These are phyloP conservation scores for Leucosporidium creatinivorum DNA, from an alignment of 768 basidiomycete species.

Conservation along the genomic window DNA sequence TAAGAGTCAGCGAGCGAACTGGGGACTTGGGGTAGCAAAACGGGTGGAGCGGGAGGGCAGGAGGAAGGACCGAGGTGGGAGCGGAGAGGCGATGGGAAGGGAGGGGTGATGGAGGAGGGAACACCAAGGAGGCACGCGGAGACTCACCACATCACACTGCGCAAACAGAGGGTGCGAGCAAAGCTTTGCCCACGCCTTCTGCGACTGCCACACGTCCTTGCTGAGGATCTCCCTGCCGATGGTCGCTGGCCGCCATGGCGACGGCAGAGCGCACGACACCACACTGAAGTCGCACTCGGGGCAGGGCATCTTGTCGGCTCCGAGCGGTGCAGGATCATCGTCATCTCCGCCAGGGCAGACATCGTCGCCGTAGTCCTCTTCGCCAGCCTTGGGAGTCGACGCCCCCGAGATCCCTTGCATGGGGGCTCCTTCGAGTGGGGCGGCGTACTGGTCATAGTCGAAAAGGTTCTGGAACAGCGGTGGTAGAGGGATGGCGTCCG, in stretches of 20 bases:
- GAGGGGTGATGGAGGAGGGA: too few relatives aligned
- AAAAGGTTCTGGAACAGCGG: conserved; percentile 17
- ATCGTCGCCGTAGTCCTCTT: conserved; percentile 12
- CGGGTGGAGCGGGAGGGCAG: too few relatives aligned
- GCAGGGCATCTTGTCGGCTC: conserved; percentile 20
- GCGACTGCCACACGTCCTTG: conserved; percentile 25
- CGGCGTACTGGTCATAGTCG: not conserved
- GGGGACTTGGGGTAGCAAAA: too few relatives aligned
- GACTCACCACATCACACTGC: conserved; percentile 21
- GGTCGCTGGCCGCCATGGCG: conserved; percentile 31
- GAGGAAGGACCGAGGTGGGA: too few relatives aligned
- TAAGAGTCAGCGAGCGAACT: not conserved
- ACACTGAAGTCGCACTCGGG: conserved; percentile 30
- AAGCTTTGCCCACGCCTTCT: conserved; percentile 33
- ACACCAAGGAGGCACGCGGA: not conserved
- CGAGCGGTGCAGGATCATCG: conserved; percentile 13
- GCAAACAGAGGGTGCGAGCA: conserved; percentile 26
- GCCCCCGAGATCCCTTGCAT: not conserved
- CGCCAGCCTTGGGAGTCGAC: not conserved
- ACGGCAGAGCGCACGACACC: conserved; percentile 18
- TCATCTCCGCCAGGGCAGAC: conserved; percentile 8
- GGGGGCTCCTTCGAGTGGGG: not conserved
- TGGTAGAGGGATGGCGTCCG: conserved; percentile 13
- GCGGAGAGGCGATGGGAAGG: too few relatives aligned
- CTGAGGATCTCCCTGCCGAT: not conserved